phyloP scores from a whole-genome alignment of 2,329 filamentous ascomycete species.

The Neospermospora avenae region DNA sequence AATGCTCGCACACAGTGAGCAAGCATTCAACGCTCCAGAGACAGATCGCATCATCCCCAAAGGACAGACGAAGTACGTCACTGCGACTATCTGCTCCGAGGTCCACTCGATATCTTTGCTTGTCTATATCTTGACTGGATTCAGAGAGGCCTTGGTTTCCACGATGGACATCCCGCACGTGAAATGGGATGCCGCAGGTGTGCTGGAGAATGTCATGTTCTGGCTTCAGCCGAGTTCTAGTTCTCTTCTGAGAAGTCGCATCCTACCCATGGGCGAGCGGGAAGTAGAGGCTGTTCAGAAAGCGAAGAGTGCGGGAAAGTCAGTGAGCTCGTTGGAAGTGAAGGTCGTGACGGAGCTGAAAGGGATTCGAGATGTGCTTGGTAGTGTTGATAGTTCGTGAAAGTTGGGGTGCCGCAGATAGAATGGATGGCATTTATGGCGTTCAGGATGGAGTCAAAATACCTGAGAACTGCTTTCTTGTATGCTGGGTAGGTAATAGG shows the following conservation, averaged over 20 bases:
- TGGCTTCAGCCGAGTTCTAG: slow-evolving; percentile 63
- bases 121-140: slow-evolving; percentile 65
- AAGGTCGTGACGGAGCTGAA: slow-evolving; percentile 68
- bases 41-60: slow-evolving; percentile 48
- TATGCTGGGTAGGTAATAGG: not conserved
- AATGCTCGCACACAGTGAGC: slow-evolving; percentile 69
- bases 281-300: slow-evolving; percentile 61
- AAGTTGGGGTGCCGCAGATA: not conserved
- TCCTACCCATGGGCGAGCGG: slow-evolving; percentile 69
- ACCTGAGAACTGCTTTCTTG: not conserved
- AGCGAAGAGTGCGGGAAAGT: slow-evolving; percentile 33
- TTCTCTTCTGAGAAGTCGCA: slow-evolving; percentile 65
- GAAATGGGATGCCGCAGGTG: slow-evolving; percentile 67
- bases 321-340: slow-evolving; percentile 46
- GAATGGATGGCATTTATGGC: not conserved
- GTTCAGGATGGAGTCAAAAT: slow-evolving; percentile 3
- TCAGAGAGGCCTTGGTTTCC: slow-evolving; percentile 56
- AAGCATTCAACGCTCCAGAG: slow-evolving; percentile 64
- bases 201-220: slow-evolving; percentile 81
- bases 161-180: slow-evolving; percentile 71
- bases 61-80: slow-evolving; percentile 58
- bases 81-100: slow-evolving; percentile 71
- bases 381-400: slow-evolving; percentile 20
- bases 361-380: slow-evolving; percentile 31
- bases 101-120: slow-evolving; percentile 76